A percentile compares a stretch with the other conserved stretches of the same genome.
Conservation (phyloP, 2,329 filamentous ascomycete species). For the Lizonia empirigonia region DNA sequence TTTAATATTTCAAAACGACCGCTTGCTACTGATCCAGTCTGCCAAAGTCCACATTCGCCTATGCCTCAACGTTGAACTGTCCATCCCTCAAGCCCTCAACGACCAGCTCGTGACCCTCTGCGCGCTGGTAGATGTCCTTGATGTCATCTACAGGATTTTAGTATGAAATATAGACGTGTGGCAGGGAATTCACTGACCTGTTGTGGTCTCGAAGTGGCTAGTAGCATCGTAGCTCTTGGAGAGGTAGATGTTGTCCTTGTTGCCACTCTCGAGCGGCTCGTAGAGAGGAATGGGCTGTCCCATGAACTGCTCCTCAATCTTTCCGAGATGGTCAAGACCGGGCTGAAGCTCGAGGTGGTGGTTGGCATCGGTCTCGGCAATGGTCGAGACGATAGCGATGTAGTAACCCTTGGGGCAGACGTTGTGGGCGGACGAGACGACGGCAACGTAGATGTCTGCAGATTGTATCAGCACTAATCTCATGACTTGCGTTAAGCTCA, state of each 20-base stretch:
- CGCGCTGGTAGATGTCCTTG: constrained; percentile 86
- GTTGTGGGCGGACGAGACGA: constrained; percentile 94
- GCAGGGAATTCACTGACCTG: constrained; percentile 53
- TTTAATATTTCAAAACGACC: constrained; percentile 19
- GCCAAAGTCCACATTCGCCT: constrained; percentile 14
- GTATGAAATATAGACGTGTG: neutral
- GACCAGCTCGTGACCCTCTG: constrained; percentile 81
- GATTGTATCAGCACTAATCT: constrained; percentile 12
- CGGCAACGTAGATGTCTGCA: constrained; percentile 92
- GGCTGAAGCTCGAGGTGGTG: constrained; percentile 94
- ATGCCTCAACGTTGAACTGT: constrained; percentile 67
- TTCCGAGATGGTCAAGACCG: constrained; percentile 88
- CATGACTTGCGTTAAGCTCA: neutral
- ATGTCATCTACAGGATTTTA: constrained; percentile 75
- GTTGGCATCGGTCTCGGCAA: constrained; percentile 89
- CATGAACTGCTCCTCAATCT: constrained; percentile 97
- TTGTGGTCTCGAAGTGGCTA: constrained; percentile 94
- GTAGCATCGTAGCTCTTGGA: constrained; percentile 98
- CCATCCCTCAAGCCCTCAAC: constrained; percentile 87
- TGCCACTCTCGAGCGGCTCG: constrained; percentile 82
- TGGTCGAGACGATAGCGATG: constrained; percentile 97
- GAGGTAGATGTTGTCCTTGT: constrained; percentile 91
- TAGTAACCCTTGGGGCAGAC: constrained; percentile 99
- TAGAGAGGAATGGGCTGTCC: constrained; percentile 91
- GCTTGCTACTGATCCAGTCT: constrained; percentile 15